Base-by-base conservation (phyloP, 1,139 yeast genomes). In the Lodderomyces theae region DNA sequence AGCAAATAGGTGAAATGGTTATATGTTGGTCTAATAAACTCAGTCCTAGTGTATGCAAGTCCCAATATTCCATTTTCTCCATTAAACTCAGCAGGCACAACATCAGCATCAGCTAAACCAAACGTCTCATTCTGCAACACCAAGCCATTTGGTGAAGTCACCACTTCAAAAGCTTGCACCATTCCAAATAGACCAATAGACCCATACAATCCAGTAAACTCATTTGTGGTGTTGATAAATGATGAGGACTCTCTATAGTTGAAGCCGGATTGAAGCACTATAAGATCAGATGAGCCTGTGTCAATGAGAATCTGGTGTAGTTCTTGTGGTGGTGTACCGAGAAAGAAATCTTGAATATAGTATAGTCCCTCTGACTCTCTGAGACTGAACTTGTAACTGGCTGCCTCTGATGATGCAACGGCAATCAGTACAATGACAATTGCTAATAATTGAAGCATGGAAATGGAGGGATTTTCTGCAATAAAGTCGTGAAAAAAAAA, bases 251-350 rank as follows among this genome's bases (percentile, higher is more conserved):
- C 34, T 5, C 37, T 23, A 6, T 36, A 23, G 12, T 44, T 26
- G 35, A 42, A 58, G n/a, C 37, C 37, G 1, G 41, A 22, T 4
- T 37, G 28, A n/a, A 49, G 34, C 8, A 58, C 34, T 4, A 53
- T 48, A 28, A 57, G 47, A 36, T 56, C 61, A 5, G 61, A 44
- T 11, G 60, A 57, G 2, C 62, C 62, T 16, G 61, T 55, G 35
- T 57, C 63, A 3, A 58, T 38, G 3, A 50, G 42, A 15, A 52
- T 43, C n/a, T 44, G 35, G 3, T 42, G 13, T 11, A 57, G 32
- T 7, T 23, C 9, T 37, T 56, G 60, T 1, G 41, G 41, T 1
- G 57, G 55, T 3, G 51, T 47, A 1, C 61, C 61, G 15, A 56
- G 24, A 19, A 34, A 16, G 8, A 56, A 25, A n/a, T 45, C 49